phyloP scores from a whole-genome alignment of 2,329 filamentous ascomycete species.

The Aotearoamyces nothofagi region DNA sequence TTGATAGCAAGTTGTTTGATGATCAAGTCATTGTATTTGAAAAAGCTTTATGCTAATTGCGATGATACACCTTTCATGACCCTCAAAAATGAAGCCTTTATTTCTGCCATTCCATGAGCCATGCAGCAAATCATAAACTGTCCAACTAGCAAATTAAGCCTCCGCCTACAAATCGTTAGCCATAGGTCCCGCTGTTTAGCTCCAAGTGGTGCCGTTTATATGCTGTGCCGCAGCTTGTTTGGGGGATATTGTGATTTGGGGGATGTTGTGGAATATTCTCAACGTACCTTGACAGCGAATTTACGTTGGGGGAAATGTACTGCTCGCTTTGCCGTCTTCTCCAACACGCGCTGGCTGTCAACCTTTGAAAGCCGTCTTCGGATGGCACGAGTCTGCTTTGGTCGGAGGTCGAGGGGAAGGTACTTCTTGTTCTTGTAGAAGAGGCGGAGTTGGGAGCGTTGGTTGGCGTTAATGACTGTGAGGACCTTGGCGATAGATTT shows the following conservation, averaged over 20 bases:
- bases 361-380: conserved; percentile 86
- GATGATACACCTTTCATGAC: conserved; percentile 15
- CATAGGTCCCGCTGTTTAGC: background rate
- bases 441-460: conserved; percentile 90
- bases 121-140: conserved; percentile 14
- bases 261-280: background rate
- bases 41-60: conserved; percentile 17
- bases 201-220: background rate
- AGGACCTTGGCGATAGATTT: conserved; percentile 99
- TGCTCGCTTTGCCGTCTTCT: conserved; percentile 94
- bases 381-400: conserved; percentile 97
- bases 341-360: conserved; percentile 70
- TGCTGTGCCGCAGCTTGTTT: no score
- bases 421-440: conserved; percentile 99
- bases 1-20: no score
- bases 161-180: conserved; percentile 15
- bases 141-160: conserved; percentile 13
- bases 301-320: conserved; percentile 97
- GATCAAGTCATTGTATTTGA: conserved; percentile 18
- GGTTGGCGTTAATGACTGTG: conserved; percentile 99
- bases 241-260: no score
- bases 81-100: conserved; percentile 10
- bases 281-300: conserved; percentile 80
- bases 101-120: conserved; percentile 14
- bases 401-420: conserved; percentile 91